Percentiles rank a stretch among this genome's conserved stretches.
Evolutionary conservation across 2,329 filamentous ascomycete species (phyloP).

Genomic region (Fusarium sp.): DNA sequence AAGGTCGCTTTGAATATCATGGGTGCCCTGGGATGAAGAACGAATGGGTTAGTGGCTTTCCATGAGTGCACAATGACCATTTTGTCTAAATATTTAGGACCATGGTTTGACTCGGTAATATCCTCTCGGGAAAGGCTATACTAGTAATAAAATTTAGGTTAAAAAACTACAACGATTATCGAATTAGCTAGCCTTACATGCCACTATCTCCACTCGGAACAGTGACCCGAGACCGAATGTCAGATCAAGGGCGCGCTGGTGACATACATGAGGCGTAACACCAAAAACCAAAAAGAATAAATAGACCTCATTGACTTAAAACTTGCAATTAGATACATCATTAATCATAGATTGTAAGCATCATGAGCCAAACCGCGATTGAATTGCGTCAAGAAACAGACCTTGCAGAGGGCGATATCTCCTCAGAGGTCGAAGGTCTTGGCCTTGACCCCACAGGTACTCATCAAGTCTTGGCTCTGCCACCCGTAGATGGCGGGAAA

Average conservation of each 20-base stretch:
- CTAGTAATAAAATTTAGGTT: too few relatives aligned
- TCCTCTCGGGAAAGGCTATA: too few relatives aligned
- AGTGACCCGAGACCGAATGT: conserved; percentile 9
- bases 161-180: too few relatives aligned
- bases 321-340: background rate
- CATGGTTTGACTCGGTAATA: too few relatives aligned
- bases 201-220: background rate
- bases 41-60: too few relatives aligned
- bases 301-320: background rate
- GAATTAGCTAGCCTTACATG: too few relatives aligned
- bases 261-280: background rate
- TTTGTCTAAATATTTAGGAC: too few relatives aligned
- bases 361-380: conserved; percentile 18
- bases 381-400: background rate
- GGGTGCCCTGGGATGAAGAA: too few relatives aligned
- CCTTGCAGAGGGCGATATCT: conserved; percentile 3
- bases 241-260: conserved; percentile 17
- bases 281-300: background rate
- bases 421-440: background rate
- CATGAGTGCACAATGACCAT: too few relatives aligned
- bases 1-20: too few relatives aligned
- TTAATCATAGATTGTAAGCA: background rate
- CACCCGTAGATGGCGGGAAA: conserved; percentile 52
- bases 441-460: background rate
- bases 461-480: conserved; percentile 32